Percentiles rank a stretch among this genome's conserved stretches.
Conservation (phyloP, 306 rosid genomes). For the Prunus armeniaca region DNA sequence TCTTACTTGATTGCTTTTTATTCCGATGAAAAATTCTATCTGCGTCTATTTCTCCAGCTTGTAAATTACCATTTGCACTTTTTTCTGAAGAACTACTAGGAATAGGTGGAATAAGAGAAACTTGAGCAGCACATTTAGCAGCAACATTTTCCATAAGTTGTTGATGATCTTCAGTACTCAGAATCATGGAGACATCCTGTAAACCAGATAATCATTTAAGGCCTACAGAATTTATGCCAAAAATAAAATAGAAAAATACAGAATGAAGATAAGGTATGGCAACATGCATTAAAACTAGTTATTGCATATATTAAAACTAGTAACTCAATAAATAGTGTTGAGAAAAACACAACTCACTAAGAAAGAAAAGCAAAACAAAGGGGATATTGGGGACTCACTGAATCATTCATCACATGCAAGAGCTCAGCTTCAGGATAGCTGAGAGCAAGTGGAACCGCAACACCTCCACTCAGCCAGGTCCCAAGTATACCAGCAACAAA, state of each 20-base stretch:
- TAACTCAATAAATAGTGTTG: neutral
- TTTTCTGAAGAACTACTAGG: constrained; percentile 38
- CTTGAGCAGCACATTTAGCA: constrained; percentile 59
- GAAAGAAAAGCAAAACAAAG: neutral
- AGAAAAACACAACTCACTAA: neutral
- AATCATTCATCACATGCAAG: constrained; percentile 70
- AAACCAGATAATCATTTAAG: constrained; percentile 19
- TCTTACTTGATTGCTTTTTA: constrained; percentile 50
- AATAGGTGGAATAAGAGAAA: constrained; percentile 73
- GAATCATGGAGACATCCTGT: constrained; percentile 74
- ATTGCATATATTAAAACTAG: neutral
- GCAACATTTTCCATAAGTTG: constrained; percentile 73
- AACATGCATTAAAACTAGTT: constrained; percentile 12
- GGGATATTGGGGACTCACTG: constrained; percentile 43
- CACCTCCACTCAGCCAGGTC: constrained; percentile 93
- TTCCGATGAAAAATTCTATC: constrained; percentile 36
- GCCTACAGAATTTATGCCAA: neutral
- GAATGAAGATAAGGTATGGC: constrained; percentile 9
- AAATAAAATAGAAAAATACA: constrained; percentile 2
- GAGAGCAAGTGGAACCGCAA: constrained; percentile 93
- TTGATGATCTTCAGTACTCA: constrained; percentile 82
- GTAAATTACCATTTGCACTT: constrained; percentile 38
- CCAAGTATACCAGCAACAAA: constrained; percentile 86
- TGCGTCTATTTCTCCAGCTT: constrained; percentile 33
- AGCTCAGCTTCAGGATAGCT: constrained; percentile 92